Percentiles rank a stretch among this genome's conserved stretches.
Conservation (phyloP, 176 grass and related monocot genomes). For the Cenchrus purpureus region DNA sequence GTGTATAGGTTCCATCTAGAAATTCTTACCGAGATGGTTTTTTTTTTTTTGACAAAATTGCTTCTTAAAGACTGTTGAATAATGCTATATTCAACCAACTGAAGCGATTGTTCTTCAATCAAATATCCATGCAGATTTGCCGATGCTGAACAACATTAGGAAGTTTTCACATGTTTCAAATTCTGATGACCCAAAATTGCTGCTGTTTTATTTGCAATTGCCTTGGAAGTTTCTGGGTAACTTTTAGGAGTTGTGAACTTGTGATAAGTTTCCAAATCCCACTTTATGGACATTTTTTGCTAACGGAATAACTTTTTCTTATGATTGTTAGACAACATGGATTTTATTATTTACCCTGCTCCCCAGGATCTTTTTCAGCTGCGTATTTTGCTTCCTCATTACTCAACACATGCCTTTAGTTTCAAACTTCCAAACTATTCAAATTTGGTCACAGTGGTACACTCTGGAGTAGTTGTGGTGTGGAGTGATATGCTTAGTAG, state of each 20-base stretch:
- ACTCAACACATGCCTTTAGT: neutral
- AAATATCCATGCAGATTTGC: conserved; percentile 4
- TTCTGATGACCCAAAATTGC: neutral
- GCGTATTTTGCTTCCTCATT: neutral
- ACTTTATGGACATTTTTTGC: neutral
- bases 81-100: neutral
- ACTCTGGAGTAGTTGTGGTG: neutral
- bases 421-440: neutral
- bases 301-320: neutral
- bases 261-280: conserved; percentile 4
- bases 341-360: neutral
- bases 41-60: neutral
- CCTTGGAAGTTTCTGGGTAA: neutral
- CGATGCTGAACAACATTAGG: neutral
- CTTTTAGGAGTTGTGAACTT: neutral
- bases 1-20: neutral
- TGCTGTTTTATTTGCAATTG: neutral
- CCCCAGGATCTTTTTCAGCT: neutral
- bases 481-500: neutral
- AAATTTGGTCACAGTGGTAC: neutral
- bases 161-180: neutral
- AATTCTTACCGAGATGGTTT: conserved; percentile 1
- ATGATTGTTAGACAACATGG: neutral
- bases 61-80: neutral
- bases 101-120: neutral